Evolutionary conservation across 139 green algal genomes (phyloP), one percentile per base, ranked within the genome.

Genomic region (Chlorella sp.): DNA sequence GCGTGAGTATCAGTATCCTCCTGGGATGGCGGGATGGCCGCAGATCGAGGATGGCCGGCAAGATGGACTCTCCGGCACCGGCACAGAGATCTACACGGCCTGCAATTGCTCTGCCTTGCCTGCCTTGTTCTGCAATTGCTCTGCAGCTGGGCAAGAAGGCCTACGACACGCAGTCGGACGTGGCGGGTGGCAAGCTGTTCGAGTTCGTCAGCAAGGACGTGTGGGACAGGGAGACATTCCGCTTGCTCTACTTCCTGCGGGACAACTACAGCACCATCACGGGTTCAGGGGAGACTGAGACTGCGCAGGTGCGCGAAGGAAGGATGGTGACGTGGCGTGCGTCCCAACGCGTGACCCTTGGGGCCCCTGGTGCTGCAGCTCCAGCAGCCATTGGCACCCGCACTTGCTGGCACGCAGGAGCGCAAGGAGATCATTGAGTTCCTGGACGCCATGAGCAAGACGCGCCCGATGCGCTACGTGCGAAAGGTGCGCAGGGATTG

Each of bases 151-250:
- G 80, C 22, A 90, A 90, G 75, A 66, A 63, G 35, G 73, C 75
- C 3, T 86, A 70, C 59, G 29, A 77, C 17, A 70, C 75, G 0
- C 36, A 36, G 30, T n/a, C n/a, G n/a, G 86, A 91, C 32, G 73
- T 70, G 0, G 83, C 83, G 1, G 5, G n/a, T 22, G 65, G 76
- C 32, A 83, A 80, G 51, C 80, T 92, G 20, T 91, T 92, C 73
- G 62, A 62, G 27, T 75, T 63, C 5, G 86, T 92, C 1, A 83
- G 67, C 35, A 50, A 67, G 5, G 42, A 81, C 0, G 62, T 83
- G 22, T 87, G 80, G 74, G 55, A 79, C 36, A 71, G 77, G 23
- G 74, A 74, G 2, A 92, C 84, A 0, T 92, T 81, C 65, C 36
- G 42, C 17, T 17, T 24, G 1, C 73, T 27, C 20, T 10, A 10